Evolutionary conservation across 495 filamentous ascomycete genomes (phyloP).

Genomic region (Usnea hakonensis): DNA sequence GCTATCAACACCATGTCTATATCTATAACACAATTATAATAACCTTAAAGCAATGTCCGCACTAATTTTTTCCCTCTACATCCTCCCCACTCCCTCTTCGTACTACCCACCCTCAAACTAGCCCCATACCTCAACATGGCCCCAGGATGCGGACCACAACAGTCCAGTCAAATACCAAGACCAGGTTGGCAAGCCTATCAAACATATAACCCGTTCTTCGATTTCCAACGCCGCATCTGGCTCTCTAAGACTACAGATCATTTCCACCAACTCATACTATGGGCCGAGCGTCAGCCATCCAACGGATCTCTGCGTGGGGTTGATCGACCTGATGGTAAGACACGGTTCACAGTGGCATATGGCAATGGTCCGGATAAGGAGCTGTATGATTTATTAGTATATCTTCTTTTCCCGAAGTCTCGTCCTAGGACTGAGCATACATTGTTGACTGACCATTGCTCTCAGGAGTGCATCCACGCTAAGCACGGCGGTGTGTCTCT

Average conservation of each 20-base stretch:
- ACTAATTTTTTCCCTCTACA: too few species aligned
- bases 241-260: not conserved
- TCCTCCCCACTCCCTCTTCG: too few species aligned
- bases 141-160: too few species aligned
- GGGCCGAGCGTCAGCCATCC: not conserved
- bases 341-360: not conserved
- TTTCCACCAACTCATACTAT: not conserved
- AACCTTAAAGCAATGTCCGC: too few species aligned
- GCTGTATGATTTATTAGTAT: not conserved
- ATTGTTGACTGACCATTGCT: not conserved
- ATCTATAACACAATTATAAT: too few species aligned
- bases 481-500: not conserved
- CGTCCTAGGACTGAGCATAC: too few species aligned
- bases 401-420: not conserved
- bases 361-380: not conserved
- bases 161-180: not conserved
- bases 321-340: not conserved
- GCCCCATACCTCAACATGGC: not conserved
- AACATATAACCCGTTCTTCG: not conserved
- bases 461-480: not conserved
- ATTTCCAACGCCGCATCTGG: not conserved
- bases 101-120: not conserved
- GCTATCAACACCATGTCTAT: too few species aligned
- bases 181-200: not conserved
- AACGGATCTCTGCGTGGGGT: not conserved